Percentiles rank a stretch among this genome's conserved stretches.
Conservation (phyloP, 768 basidiomycete genomes). For the Tricholomella constricta region DNA sequence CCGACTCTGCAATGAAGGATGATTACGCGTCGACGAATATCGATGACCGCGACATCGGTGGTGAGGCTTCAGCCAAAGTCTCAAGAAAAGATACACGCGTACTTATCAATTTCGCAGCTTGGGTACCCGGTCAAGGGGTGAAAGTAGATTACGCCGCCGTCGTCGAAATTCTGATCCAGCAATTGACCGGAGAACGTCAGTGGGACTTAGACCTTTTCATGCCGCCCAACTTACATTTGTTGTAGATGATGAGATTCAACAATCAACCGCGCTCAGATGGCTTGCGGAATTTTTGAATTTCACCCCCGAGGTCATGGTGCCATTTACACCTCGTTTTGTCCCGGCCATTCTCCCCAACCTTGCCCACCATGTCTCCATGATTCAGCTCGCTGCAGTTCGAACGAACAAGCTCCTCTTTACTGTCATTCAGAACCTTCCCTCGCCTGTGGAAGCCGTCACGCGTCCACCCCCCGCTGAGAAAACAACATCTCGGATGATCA, state of each 20-base stretch:
- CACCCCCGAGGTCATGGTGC: constrained; percentile 89
- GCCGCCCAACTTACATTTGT: neutral
- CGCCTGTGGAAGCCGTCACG: constrained; percentile 55
- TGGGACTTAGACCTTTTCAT: constrained; percentile 16
- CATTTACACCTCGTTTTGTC: constrained; percentile 91
- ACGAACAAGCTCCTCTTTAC: constrained; percentile 85
- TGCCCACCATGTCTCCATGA: constrained; percentile 87
- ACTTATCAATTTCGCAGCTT: constrained; percentile 48
- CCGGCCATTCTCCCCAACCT: constrained; percentile 93
- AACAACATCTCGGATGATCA: constrained; percentile 38
- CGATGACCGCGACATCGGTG: constrained; percentile 64
- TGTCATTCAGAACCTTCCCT: constrained; percentile 85
- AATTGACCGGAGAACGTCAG: constrained; percentile 83
- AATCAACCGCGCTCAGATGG: constrained; percentile 93
- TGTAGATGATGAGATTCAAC: constrained; percentile 91
- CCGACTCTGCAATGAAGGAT: constrained; percentile 42
- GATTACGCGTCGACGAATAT: constrained; percentile 46
- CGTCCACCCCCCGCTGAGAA: constrained; percentile 31
- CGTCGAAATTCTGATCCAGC: constrained; percentile 88
- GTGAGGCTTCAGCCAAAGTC: constrained; percentile 36
- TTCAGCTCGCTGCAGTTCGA: constrained; percentile 81
- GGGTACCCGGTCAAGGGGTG: constrained; percentile 94
- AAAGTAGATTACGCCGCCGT: constrained; percentile 89
- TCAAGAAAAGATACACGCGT: neutral
- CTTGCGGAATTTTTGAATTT: constrained; percentile 87